These are phyloP conservation scores for Colletotrichum somersetense DNA, from an alignment of 2,329 filamentous ascomycete genomes.

Conservation along the genomic window DNA sequence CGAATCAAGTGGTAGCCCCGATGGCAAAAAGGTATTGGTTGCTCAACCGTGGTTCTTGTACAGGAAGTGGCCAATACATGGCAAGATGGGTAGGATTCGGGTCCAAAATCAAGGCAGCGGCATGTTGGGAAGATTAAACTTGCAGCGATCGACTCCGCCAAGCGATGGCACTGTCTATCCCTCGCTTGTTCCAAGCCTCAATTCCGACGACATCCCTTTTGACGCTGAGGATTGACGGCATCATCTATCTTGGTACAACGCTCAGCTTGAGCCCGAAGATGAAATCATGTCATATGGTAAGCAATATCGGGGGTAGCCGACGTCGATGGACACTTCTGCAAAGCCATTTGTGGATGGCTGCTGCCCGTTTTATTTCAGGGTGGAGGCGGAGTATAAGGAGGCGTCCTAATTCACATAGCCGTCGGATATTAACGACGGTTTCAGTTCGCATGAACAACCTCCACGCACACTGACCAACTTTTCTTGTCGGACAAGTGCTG, in stretches of 20 bases:
- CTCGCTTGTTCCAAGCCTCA: constrained; percentile 19
- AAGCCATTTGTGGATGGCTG: background rate
- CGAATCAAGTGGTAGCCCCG: constrained; percentile 25
- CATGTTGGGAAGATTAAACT: constrained; percentile 26
- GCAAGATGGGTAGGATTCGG: constrained; percentile 14
- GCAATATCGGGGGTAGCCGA: background rate
- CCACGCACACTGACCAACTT: constrained; percentile 1
- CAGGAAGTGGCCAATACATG: constrained; percentile 1
- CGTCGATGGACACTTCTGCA: background rate
- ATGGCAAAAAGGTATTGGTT: constrained; percentile 9
- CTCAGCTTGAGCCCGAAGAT: background rate
- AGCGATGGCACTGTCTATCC: constrained; percentile 5
- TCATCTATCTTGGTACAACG: background rate
- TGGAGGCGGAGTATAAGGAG: background rate
- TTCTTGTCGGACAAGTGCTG: background rate
- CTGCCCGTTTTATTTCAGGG: background rate
- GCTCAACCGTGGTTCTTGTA: background rate
- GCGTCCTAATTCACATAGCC: constrained; percentile 6
- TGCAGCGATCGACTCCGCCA: constrained; percentile 37
- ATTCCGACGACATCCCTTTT: constrained; percentile 25
- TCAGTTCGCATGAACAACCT: constrained; percentile 31
- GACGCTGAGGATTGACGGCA: background rate
- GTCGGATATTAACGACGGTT: constrained; percentile 13
- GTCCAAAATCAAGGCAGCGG: constrained; percentile 23
- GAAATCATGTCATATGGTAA: background rate